Base-by-base conservation (phyloP, 805 yeast genomes). In the Novakomyces olei region DNA sequence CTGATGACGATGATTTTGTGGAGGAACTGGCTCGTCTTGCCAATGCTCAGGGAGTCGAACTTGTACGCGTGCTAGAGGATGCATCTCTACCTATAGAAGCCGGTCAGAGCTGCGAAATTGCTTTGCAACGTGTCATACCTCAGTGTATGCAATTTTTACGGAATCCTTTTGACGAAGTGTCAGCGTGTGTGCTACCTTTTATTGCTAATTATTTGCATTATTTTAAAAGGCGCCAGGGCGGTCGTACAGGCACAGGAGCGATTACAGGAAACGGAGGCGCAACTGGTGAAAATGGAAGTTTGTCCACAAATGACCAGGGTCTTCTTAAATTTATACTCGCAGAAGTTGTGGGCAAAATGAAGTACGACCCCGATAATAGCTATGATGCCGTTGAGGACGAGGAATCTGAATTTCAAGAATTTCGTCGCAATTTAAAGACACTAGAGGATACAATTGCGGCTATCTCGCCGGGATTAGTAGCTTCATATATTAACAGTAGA, bases 121-220 rank as follows among this genome's bases (percentile, higher is more conserved):
- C 35, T 42, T 57, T 78, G 14, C 49, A 70, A 19, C 65, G 67
- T 36, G 57, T 77, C 14, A 67, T 79, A 59, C 94, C 95, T 15
- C 58, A 70, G 19, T 58, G 76, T 5, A 61, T 85, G 37, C 62
- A 61, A 37, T 78, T 74, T 41, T 61, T 88, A 47, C 63, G 68
- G 19, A 75, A 80, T 49, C 92, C 74, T 40, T 81, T 73, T 46
- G 96, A 88, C 50, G 95, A 88, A 42, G 73, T 85, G 9, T 69
- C 91, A 1, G 60, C 65, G 25, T 92, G 79, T 49, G 75, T 80
- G 5, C 75, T 85, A 46, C 74, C 88, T 5, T 76, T 80, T 44
- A 57, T 88, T 29, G 67, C 77, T 25, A 76, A 70, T 81, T 72
- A 48, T 57, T 88, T 38, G 54, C 77, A 7, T 63, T 73, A 28